Conservation (phyloP, 257 asterid species). For the Solanum etuberosum region DNA sequence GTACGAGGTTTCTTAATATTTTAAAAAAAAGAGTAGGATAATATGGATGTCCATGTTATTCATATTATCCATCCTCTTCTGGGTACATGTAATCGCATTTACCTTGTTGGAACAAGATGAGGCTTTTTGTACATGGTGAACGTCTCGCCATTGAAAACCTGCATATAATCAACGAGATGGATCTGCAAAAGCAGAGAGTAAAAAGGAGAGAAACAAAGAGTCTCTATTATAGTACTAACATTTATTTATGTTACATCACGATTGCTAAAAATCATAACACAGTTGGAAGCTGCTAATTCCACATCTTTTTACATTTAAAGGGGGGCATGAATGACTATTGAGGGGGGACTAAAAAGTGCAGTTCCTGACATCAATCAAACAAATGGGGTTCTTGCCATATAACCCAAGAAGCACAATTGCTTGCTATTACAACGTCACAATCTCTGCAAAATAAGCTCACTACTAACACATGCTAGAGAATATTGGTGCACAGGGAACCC, state of each 20-base stretch:
- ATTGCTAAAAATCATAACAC: not conserved
- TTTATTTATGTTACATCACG: not conserved
- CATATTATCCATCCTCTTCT: too few species aligned
- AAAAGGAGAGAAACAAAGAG: not conserved
- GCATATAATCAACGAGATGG: not conserved
- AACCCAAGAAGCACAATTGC: not conserved
- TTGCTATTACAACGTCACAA: not conserved
- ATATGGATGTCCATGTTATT: too few species aligned
- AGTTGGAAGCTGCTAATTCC: not conserved
- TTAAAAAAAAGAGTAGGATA: too few species aligned
- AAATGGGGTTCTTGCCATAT: not conserved
- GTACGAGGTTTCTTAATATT: too few species aligned
- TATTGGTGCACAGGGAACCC: not conserved
- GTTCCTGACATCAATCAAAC: not conserved
- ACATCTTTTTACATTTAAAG: not conserved
- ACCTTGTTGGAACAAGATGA: not conserved
- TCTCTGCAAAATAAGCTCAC: not conserved
- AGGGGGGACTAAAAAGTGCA: not conserved
- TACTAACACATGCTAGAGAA: not conserved
- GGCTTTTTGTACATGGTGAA: not conserved
- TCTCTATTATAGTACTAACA: not conserved
- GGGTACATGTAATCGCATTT: not conserved
- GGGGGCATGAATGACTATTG: not conserved
- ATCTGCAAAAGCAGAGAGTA: not conserved
- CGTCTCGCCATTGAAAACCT: not conserved